Evolutionary conservation across 2,329 filamentous ascomycete species (phyloP).

Genomic region (Cadophora sp.): DNA sequence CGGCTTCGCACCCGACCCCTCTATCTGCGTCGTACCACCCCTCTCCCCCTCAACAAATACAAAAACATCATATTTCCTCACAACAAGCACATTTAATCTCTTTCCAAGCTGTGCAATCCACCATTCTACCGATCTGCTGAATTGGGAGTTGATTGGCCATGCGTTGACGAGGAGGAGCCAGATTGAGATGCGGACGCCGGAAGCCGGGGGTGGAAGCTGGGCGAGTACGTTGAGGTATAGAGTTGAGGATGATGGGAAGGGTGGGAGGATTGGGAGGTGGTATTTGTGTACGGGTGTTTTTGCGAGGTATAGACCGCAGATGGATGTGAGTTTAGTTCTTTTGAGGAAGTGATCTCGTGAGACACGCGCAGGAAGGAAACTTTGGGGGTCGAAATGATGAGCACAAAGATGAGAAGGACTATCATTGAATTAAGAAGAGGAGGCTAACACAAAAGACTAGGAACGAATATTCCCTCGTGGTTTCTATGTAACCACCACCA

Average conservation of each 20-base stretch:
- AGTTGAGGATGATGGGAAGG: conserved; percentile 11
- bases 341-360: neutral
- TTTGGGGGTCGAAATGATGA: too few species aligned
- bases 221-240: conserved; percentile 39
- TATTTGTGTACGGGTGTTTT: conserved; percentile 56
- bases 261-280: conserved; percentile 48
- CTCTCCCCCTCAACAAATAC: conserved; percentile 49
- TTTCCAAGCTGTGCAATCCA: conserved; percentile 68
- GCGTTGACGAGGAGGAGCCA: conserved; percentile 51
- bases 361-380: neutral
- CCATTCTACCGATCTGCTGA: conserved; percentile 58
- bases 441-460: too few species aligned
- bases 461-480: too few species aligned
- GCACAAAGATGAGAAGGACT: too few species aligned
- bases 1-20: conserved; percentile 68
- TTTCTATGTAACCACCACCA: too few species aligned
- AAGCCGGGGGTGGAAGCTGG: conserved; percentile 58
- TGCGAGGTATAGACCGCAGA: conserved; percentile 51
- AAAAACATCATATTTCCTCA: conserved; percentile 58
- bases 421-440: too few species aligned
- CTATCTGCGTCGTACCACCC: conserved; percentile 41
- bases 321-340: conserved; percentile 39
- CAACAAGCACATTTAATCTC: conserved; percentile 67
- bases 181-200: conserved; percentile 55
- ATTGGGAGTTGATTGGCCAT: conserved; percentile 60